Base-by-base conservation (phyloP, 73 alveolate species). In the Paraurostyla sp. region DNA sequence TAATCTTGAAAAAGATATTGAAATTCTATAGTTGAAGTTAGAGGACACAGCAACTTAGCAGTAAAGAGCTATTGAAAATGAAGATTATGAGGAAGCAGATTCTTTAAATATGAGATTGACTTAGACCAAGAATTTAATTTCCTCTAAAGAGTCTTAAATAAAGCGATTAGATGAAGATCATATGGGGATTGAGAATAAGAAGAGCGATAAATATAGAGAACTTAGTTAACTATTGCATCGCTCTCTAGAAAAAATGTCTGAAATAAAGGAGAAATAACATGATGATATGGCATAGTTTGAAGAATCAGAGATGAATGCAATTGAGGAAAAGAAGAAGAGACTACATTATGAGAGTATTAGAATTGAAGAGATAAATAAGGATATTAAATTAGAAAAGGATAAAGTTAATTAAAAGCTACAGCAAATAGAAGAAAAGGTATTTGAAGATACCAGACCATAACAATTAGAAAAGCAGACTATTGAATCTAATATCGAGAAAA, bases 21-120 rank as follows among this genome's bases (percentile, higher is more conserved):
- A 38, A 32, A 38, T 81, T 0, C 71, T 81, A 7, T 40, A 81
- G 40, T 38, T 40, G 18, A 81, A 81, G 41, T 20, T 81, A 15
- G 81, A 56, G 35, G 69, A 56, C 27, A 52, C 65, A 11, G 27
- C 38, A 20, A 27, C 29, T 2, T 35, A 56, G 27, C 54, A 81
- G 27, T 42, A 81, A 49, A 36, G 71, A 4, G 91, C 91, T 16
- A 81, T 81, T 41, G 91, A 81, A 49, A 41, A 40, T 13, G 91
- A 81, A 46, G 91, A 81, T 40, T 81, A 57, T 38, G 91, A 81
- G 15, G 65, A 56, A 40, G 91, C 91, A 36, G 91, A 81, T 22
- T 1, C 52, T 2, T 42, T 81, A 0, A 57, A 81, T 40, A 42
- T 40, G 80, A 15, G 82, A 29, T 13, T 81, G 0, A 40, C 69